Evolutionary conservation across 257 asterid genomes (phyloP).

Genomic region (Thymus mandschuricus): DNA sequence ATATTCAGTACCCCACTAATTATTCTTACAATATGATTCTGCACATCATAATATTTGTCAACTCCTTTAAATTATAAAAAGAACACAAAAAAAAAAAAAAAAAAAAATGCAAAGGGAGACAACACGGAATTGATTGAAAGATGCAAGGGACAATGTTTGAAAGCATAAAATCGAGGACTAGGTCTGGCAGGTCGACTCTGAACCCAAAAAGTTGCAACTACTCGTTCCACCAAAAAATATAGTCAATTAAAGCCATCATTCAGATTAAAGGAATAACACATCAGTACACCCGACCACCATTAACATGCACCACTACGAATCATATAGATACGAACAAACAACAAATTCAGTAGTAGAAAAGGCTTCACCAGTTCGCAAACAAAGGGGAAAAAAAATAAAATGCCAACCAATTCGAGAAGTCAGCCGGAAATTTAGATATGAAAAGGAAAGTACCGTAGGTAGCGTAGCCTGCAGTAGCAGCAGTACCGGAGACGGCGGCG

Average conservation of each 20-base stretch:
- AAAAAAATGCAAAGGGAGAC: neutral
- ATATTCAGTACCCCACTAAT: neutral
- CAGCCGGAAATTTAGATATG: neutral
- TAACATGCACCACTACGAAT: neutral
- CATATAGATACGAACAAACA: neutral
- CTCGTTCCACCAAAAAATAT: too few species aligned
- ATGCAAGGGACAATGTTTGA: neutral
- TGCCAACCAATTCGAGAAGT: neutral
- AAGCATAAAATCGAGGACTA: constrained; percentile 17
- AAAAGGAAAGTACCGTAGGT: constrained; percentile 57
- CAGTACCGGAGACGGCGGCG: constrained; percentile 63
- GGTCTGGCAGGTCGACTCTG: neutral
- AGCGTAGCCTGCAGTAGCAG: constrained; percentile 70
- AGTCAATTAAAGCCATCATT: neutral
- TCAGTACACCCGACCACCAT: neutral
- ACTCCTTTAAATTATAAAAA: neutral
- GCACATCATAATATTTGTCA: neutral
- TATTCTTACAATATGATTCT: neutral
- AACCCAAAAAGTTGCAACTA: too few species aligned
- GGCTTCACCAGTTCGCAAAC: neutral
- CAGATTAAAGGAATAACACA: neutral
- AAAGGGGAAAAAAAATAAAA: neutral
- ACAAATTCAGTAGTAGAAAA: neutral
- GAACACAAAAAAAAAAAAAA: neutral
- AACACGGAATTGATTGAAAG: neutral